A percentile compares a stretch with the other conserved stretches of the same genome.
phyloP scores from a whole-genome alignment of 108 stramenopile species.

The Discostella pseudostelligera region DNA sequence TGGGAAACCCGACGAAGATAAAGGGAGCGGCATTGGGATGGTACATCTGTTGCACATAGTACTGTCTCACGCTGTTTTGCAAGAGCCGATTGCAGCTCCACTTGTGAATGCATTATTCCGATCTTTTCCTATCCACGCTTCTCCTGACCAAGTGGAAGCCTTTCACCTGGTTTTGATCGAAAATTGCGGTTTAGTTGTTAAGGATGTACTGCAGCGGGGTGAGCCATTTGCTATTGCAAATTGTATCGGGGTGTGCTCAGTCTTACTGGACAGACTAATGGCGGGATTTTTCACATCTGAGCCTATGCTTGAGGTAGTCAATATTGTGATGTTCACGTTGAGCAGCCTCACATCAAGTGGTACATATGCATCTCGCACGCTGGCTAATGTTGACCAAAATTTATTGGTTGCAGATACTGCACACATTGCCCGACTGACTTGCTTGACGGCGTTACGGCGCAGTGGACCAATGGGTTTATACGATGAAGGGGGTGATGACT shows the following conservation, averaged over 20 bases:
- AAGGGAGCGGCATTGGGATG: slow-evolving; percentile 64
- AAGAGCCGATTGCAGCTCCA: slow-evolving; percentile 71
- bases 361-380: slow-evolving; percentile 53
- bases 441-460: slow-evolving; percentile 57
- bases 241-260: slow-evolving; percentile 75
- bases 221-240: slow-evolving; percentile 73
- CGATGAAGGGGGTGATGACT: slow-evolving; percentile 65
- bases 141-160: slow-evolving; percentile 78
- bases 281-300: slow-evolving; percentile 78
- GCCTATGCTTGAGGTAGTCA: slow-evolving; percentile 58
- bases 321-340: slow-evolving; percentile 54
- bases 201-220: slow-evolving; percentile 75
- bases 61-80: slow-evolving; percentile 62
- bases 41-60: slow-evolving; percentile 72
- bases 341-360: slow-evolving; percentile 58
- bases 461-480: slow-evolving; percentile 60
- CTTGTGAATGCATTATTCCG: slow-evolving; percentile 69
- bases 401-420: slow-evolving; percentile 76
- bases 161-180: slow-evolving; percentile 81
- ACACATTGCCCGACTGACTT: slow-evolving; percentile 71
- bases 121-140: slow-evolving; percentile 81
- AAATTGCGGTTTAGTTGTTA: slow-evolving; percentile 61
- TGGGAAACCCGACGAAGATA: slow-evolving; percentile 47
- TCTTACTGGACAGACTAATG: slow-evolving; percentile 75
- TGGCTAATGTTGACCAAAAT: slow-evolving; percentile 57